phyloP scores from a whole-genome alignment of 202 grass and related monocot species.

The Schoenoplectus tabernaemontani region DNA sequence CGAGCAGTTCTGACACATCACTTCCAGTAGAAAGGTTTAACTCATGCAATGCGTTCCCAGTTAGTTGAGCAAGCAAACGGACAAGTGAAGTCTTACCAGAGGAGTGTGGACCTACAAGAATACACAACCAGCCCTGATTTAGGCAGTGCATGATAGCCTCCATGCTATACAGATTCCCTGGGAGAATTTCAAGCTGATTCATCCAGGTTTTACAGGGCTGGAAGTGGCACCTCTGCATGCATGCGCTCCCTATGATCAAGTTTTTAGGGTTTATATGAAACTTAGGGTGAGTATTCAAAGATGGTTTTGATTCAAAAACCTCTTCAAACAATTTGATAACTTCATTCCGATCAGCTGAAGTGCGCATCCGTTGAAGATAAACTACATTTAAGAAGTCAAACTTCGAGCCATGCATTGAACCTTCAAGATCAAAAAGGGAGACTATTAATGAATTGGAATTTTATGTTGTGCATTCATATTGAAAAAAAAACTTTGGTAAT shows the following conservation, averaged over 20 bases:
- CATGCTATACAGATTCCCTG: constrained; percentile 53
- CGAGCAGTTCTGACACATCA: constrained; percentile 87
- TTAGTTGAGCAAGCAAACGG: constrained; percentile 76
- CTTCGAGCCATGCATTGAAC: constrained; percentile 30
- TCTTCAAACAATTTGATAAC: constrained; percentile 79
- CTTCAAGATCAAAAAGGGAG: constrained; percentile 25
- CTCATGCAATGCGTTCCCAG: constrained; percentile 74
- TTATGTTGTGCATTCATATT: constrained; percentile 5
- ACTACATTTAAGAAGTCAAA: constrained; percentile 78
- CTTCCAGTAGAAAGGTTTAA: constrained; percentile 84
- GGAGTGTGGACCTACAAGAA: constrained; percentile 78
- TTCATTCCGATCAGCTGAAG: constrained; percentile 54
- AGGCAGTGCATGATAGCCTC: constrained; percentile 79
- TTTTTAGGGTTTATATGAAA: constrained; percentile 53
- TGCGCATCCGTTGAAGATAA: constrained; percentile 92
- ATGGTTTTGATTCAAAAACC: constrained; percentile 48
- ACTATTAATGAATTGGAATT: background rate
- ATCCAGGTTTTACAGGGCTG: constrained; percentile 48
- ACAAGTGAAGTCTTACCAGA: constrained; percentile 92
- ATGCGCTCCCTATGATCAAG: constrained; percentile 62
- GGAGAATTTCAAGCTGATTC: constrained; percentile 65
- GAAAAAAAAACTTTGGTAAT: background rate
- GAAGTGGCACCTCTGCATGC: constrained; percentile 49
- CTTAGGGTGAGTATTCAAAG: constrained; percentile 48
- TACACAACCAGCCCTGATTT: constrained; percentile 74